These are phyloP conservation scores for Vitis hybrid DNA, from an alignment of 177 flowering plant genomes.

Conservation along the genomic window DNA sequence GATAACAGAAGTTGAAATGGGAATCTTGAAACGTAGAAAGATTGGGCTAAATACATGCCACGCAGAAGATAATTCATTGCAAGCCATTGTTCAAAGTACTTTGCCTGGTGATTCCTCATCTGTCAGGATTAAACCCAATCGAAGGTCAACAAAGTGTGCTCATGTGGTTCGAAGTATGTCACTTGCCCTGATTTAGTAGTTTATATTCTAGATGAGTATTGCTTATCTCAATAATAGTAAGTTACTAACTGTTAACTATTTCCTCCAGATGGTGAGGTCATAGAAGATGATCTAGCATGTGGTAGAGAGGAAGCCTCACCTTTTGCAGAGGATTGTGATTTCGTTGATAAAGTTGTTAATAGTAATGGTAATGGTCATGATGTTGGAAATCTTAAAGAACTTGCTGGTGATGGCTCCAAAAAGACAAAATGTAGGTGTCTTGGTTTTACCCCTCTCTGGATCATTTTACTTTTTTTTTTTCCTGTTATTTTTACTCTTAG, in stretches of 20 bases:
- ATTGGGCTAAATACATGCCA: constrained; percentile 13
- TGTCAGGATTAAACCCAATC: constrained; percentile 16
- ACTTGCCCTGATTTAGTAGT: background rate
- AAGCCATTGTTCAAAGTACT: constrained; percentile 13
- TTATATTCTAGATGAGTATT: background rate
- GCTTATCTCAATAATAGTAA: background rate
- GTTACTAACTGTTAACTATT: background rate
- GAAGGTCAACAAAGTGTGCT: constrained; percentile 17
- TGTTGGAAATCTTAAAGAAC: constrained; percentile 13
- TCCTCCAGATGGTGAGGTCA: constrained; percentile 21
- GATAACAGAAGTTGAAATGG: constrained; percentile 21
- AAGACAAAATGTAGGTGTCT: constrained; percentile 29
- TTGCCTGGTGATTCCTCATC: constrained; percentile 14
- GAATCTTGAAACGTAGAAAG: constrained; percentile 12
- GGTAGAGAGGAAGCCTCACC: constrained; percentile 13
- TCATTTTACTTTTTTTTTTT: background rate
- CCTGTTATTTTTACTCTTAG: background rate
- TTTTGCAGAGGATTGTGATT: constrained; percentile 4
- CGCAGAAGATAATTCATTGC: constrained; percentile 11
- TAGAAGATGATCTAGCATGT: constrained; percentile 13
- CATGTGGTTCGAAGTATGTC: constrained; percentile 37
- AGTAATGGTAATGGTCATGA: constrained; percentile 11
- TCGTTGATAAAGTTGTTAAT: constrained; percentile 24
- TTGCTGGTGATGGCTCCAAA: constrained; percentile 13
- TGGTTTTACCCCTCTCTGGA: background rate